Base-by-base conservation (phyloP, 768 basidiomycete genomes). In the Exidia glandulosa region DNA sequence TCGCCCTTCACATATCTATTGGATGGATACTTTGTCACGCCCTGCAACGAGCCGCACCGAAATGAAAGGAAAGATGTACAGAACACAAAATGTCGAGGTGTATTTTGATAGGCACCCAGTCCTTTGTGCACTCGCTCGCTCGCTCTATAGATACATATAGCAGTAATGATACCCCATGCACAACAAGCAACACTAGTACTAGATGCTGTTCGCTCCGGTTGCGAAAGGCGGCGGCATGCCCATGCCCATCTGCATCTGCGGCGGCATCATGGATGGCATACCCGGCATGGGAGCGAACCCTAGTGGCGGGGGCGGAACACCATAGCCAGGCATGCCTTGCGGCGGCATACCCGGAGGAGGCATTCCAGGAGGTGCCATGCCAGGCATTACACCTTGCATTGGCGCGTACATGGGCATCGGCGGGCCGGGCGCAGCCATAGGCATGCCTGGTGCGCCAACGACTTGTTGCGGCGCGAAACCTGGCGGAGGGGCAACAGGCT, bases 391-490 rank as follows among this genome's bases (percentile, higher is more conserved):
- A 61, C 64, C 47, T 58, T 63, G 45, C 32, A 62, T 61, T 63
- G 64, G 73, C n/a, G 66, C 71, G 54, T 63, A 33, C 63, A 63
- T 2, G 56, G 48, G 32, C 61, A 63, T 47, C 56, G 75, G 14
- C 55, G 16, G 61, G 60, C 23, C 70, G 65, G 32, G 60, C 78
- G 33, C 71, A 34, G 74, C 71, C 2, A 69, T 67, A 19, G 67
- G 66, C 60, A 58, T 45, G 12, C 60, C 58, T 9, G 58, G 62
- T 3, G 60, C 58, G 31, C 56, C 59, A 23, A 87, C 77, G 3
- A 85, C 83, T 68, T 86, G 85, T 65, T 87, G 87, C 23, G 83
- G 81, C 0, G 84, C 80, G 61, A 90, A 90, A 10, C 89, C 90
- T 56, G 87, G 82, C 0, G 90, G 89, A 0, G 90, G 89, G 88